Evolutionary conservation across 202 grass and related monocot species (phyloP), one percentile per base, ranked within the genome.

Genomic region (Panicum hallii): DNA sequence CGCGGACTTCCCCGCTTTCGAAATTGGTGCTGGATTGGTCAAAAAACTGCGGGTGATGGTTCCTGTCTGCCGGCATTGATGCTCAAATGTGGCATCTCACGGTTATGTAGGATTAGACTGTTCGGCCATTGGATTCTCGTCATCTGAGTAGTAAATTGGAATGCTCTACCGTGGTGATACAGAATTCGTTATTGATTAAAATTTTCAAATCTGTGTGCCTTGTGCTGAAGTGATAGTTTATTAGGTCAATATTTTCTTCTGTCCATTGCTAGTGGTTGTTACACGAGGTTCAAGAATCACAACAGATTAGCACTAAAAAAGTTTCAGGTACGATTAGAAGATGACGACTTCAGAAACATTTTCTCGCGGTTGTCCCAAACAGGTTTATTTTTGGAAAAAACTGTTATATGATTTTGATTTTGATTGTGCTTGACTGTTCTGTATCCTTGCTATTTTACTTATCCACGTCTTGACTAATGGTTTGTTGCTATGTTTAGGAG

Each of bases 401-500:
- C 1, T 0, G 0, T 14, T 41, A 72, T 4, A 32, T 32, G 32
- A 32, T 32, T 32, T 32, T 32, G 34, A 55, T 69, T 69, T 62
- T 14, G 14, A 16, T 76, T 63, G 9, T 20, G 28, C 63, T 74
- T 58, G 30, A 20, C 50, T 58, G 19, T n/a, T 0, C 63, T 47
- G 1, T 61, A 60, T 36, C 7, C 0, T 74, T 68, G 36, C 1
- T 81, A 65, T 58, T 15, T 72, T 68, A 32, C 3, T 43, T 26
- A 47, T 1, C 0, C 32, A 26, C 5, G 5, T 57, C 42, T 20
- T 79, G 32, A 12, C 61, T 67, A 79, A 91, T 46, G 9, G 1
- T 82, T 42, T 63, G 30, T 40, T 82, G 60, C 48, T 78, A 4
- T 84, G 13, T 74, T 55, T 82, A 99, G 97, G 90, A 96, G 79